Percentiles rank a stretch among this genome's conserved stretches.
Conservation (phyloP, 2,329 filamentous ascomycete genomes). For the Cladosporium sphaerospermum region DNA sequence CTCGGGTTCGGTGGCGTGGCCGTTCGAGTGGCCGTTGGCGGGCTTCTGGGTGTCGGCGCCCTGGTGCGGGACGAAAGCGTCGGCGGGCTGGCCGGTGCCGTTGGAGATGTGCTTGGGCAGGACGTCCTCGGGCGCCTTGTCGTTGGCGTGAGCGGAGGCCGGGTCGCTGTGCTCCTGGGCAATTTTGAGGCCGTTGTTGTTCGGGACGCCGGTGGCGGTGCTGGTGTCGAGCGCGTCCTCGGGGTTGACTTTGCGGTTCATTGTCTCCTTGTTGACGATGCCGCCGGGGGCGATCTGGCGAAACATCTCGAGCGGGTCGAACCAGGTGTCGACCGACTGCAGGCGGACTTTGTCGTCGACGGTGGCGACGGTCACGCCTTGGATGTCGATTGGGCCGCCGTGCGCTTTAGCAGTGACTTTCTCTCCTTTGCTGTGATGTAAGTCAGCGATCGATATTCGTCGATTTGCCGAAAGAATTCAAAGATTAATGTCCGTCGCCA, state of each 20-base stretch:
- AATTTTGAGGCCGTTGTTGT: constrained; percentile 20
- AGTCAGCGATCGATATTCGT: constrained; percentile 16
- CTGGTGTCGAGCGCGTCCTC: constrained; percentile 21
- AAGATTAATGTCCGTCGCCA: neutral
- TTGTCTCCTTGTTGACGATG: constrained; percentile 40
- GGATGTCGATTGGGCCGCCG: constrained; percentile 54
- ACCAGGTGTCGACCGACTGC: constrained; percentile 56
- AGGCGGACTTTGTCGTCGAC: constrained; percentile 57
- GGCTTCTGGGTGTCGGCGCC: constrained; percentile 14
- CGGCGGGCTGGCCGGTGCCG: constrained; percentile 18
- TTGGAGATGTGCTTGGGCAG: constrained; percentile 19
- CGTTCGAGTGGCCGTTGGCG: neutral
- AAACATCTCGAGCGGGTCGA: constrained; percentile 62
- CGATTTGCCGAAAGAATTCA: constrained; percentile 7
- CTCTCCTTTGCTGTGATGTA: constrained; percentile 48
- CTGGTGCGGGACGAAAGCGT: constrained; percentile 18
- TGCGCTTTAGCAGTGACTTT: constrained; percentile 58
- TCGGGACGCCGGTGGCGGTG: neutral
- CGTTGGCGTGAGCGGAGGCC: constrained; percentile 10
- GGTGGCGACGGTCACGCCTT: constrained; percentile 56
- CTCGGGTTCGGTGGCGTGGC: neutral
- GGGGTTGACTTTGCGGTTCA: constrained; percentile 31
- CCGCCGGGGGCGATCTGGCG: constrained; percentile 53
- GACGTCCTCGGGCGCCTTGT: constrained; percentile 12
- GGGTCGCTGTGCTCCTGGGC: constrained; percentile 17